Percentiles rank a stretch among this genome's conserved stretches.
These are phyloP conservation scores for Sphenostylis stenocarpa DNA, from an alignment of 306 rosid species.

Conservation along the genomic window DNA sequence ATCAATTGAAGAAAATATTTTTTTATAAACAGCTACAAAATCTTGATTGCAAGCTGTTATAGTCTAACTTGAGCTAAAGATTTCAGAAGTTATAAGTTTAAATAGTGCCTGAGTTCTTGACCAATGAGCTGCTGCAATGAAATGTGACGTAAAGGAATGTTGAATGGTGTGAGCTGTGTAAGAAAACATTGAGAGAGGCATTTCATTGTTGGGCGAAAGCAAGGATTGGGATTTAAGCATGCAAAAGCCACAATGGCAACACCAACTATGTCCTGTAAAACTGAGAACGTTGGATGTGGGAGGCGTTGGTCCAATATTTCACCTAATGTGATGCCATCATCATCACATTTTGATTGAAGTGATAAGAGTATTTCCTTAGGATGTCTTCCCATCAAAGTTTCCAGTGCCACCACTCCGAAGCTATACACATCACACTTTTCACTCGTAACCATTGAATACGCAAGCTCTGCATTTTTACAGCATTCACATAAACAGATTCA, in stretches of 20 bases:
- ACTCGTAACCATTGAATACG: conserved; percentile 8
- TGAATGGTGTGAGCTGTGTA: neutral
- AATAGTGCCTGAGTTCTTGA: neutral
- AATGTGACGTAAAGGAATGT: neutral
- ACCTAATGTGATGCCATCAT: neutral
- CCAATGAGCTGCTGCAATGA: neutral
- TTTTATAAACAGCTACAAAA: too few relatives aligned
- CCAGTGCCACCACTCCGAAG: conserved; percentile 31
- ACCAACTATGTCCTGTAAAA: neutral
- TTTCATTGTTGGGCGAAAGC: conserved; percentile 27
- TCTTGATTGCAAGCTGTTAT: too few relatives aligned
- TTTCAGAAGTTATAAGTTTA: neutral
- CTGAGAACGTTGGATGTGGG: neutral
- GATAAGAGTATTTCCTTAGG: conserved; percentile 11
- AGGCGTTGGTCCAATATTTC: conserved; percentile 21
- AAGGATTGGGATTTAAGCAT: conserved; percentile 1
- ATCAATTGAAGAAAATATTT: too few relatives aligned
- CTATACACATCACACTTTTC: conserved; percentile 37
- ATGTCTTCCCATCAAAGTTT: conserved; percentile 25
- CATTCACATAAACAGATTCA: neutral
- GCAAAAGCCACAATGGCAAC: neutral
- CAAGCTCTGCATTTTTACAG: neutral
- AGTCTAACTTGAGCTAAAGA: too few relatives aligned
- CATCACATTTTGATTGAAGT: neutral
- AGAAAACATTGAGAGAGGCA: neutral